Percentiles rank a stretch among this genome's conserved stretches.
These are phyloP conservation scores for Dioscorea zingiberensis DNA, from an alignment of 106 monocot genomes.

Conservation along the genomic window DNA sequence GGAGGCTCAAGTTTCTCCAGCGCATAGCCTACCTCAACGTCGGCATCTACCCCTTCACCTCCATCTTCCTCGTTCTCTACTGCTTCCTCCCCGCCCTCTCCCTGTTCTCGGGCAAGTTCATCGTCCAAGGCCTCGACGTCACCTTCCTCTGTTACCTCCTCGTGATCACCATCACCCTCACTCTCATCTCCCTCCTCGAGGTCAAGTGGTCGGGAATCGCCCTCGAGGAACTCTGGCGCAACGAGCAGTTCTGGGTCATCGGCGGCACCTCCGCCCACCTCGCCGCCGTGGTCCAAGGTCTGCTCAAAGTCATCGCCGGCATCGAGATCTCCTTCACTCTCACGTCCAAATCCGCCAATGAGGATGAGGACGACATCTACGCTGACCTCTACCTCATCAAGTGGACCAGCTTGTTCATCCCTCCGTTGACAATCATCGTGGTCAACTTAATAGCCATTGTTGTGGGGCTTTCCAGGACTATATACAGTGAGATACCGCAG, in stretches of 20 bases:
- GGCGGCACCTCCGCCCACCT: constrained; percentile 89
- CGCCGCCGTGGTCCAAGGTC: constrained; percentile 71
- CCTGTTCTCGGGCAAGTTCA: constrained; percentile 83
- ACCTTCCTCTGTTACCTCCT: constrained; percentile 84
- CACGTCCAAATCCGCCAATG: constrained; percentile 55
- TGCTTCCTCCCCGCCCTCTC: constrained; percentile 87
- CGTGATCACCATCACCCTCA: constrained; percentile 66
- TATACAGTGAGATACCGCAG: constrained; percentile 67
- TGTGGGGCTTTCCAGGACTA: constrained; percentile 45
- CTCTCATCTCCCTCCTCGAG: constrained; percentile 66
- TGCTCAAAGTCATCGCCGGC: constrained; percentile 66
- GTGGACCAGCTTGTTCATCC: constrained; percentile 67
- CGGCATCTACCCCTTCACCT: constrained; percentile 93
- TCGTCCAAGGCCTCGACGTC: constrained; percentile 56
- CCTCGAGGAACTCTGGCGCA: constrained; percentile 84
- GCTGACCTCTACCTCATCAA: constrained; percentile 70
- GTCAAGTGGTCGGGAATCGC: constrained; percentile 86
- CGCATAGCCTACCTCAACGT: constrained; percentile 88
- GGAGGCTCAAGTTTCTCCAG: constrained; percentile 75
- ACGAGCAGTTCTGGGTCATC: constrained; percentile 94
- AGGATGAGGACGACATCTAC: constrained; percentile 64
- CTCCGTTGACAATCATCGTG: constrained; percentile 58
- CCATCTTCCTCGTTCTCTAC: constrained; percentile 77
- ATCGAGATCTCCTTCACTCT: constrained; percentile 86
- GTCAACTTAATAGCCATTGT: constrained; percentile 62